phyloP scores from a whole-genome alignment of 2,329 filamentous ascomycete species.

The Penicillium brasilianum region DNA sequence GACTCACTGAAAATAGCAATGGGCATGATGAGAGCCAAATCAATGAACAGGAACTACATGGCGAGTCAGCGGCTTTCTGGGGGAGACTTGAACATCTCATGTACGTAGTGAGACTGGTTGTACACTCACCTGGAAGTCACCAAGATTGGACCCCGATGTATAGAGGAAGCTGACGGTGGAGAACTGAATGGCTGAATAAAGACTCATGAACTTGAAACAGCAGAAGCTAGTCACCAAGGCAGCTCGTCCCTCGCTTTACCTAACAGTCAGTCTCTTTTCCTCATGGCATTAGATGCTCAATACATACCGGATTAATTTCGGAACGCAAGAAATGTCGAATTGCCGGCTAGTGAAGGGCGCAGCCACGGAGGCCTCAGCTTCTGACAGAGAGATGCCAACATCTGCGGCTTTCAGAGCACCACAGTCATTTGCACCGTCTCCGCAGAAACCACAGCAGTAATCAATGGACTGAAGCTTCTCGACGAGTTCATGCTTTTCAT shows the following conservation, averaged over 20 bases:
- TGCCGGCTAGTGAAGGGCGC: constrained; percentile 94
- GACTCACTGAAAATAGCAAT: constrained; percentile 88
- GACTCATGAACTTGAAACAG: constrained; percentile 99
- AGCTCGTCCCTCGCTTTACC: constrained; percentile 79
- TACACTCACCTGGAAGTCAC: constrained; percentile 78
- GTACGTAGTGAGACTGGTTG: neutral
- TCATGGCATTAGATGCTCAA: neutral
- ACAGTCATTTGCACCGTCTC: constrained; percentile 96
- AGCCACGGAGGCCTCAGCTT: constrained; percentile 97
- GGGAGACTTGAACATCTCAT: neutral
- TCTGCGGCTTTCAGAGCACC: constrained; percentile 96
- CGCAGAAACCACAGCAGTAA: constrained; percentile 95
- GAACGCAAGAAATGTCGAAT: constrained; percentile 95
- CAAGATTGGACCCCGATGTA: constrained; percentile 88
- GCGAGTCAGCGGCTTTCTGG: constrained; percentile 13
- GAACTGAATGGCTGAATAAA: constrained; percentile 99
- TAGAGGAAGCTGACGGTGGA: constrained; percentile 97
- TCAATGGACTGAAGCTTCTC: constrained; percentile 96
- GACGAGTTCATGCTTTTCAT: constrained; percentile 97
- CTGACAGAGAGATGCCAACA: constrained; percentile 94
- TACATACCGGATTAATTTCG: constrained; percentile 78
- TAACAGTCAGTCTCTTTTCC: constrained; percentile 22
- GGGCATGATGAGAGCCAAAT: constrained; percentile 87
- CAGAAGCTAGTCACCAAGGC: constrained; percentile 98
- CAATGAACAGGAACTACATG: constrained; percentile 83